These are phyloP conservation scores for Pseudogymnoascus sp. DNA, from an alignment of 2,329 filamentous ascomycete species.

Conservation along the genomic window DNA sequence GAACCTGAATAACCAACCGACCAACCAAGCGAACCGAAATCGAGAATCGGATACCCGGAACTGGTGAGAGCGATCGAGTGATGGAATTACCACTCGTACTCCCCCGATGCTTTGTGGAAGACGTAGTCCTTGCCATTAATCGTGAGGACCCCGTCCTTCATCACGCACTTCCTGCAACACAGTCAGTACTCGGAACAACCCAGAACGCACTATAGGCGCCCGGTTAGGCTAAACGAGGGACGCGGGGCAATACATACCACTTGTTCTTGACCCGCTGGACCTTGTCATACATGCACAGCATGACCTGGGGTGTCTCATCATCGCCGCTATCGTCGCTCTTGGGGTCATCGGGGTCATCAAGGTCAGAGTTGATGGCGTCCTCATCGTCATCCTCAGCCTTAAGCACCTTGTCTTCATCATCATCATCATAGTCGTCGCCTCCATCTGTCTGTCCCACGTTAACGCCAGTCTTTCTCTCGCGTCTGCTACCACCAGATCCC, in stretches of 20 bases:
- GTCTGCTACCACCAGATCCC: constrained; percentile 19
- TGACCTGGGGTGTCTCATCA: constrained; percentile 80
- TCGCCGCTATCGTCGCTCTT: constrained; percentile 77
- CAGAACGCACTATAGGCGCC: neutral
- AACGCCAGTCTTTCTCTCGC: constrained; percentile 5
- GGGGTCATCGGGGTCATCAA: constrained; percentile 89
- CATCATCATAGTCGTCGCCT: constrained; percentile 49
- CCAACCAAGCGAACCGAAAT: neutral
- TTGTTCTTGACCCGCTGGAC: constrained; percentile 99
- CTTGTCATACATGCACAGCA: constrained; percentile 99
- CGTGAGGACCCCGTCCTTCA: constrained; percentile 92
- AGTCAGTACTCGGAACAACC: constrained; percentile 11
- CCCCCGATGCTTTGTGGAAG: constrained; percentile 94
- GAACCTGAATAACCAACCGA: neutral
- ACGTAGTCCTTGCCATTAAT: constrained; percentile 94
- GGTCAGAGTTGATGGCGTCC: constrained; percentile 95
- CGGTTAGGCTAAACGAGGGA: neutral
- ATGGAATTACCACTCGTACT: constrained; percentile 81
- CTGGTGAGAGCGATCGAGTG: neutral
- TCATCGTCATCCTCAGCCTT: constrained; percentile 62
- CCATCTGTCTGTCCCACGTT: constrained; percentile 42
- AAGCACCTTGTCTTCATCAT: constrained; percentile 40
- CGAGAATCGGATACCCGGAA: neutral
- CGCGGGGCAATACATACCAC: constrained; percentile 44
- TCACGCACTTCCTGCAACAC: constrained; percentile 75